Evolutionary conservation across 2,329 filamentous ascomycete genomes (phyloP), one percentile per base, ranked within the genome.

Genomic region (Cyphellophora europaea): DNA sequence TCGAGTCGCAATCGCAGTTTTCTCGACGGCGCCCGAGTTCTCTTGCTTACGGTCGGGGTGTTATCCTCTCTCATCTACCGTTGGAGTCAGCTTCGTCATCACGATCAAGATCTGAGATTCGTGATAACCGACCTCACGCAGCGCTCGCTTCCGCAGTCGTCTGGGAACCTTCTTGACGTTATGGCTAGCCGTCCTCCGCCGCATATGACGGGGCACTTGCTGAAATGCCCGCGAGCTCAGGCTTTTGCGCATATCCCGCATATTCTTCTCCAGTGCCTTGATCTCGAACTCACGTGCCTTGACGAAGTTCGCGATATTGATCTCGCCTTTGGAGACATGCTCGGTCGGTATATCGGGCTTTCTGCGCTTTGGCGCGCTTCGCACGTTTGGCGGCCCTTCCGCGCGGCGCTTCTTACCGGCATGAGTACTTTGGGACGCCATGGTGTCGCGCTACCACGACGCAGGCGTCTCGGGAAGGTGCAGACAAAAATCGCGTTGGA

Each of bases 161-260:
- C 79, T 81, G 2, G 91, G 91, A 11, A 98, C 80, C 43, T 82
- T 75, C 61, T 89, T 93, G 21, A 83, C 82, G 70, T 98, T 95
- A 61, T 98, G 91, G 56, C 87, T 94, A 13, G 89, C 91, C 0
- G 89, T 94, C 49, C 91, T 72, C 45, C 91, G 71, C 46, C 91
- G 71, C 71, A 98, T 64, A 32, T 80, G 78, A 47, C 86, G 75
- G 2, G 91, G 91, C 4, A 98, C 82, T 48, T 85, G 76, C 58
- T 98, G 91, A 53, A 96, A 96, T 11, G 89, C 88, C 33, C 89
- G 73, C 38, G 75, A 78, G 28, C 73, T 67, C 41, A 76, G 51
- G 2, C 62, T 66, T 44, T 67, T 66, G 56, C 82, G 88, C 30
- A 84, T 81, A 21, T 74, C 77, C 36, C 72, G 70, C 72, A 96